phyloP scores from a whole-genome alignment of 2,329 filamentous ascomycete species.

The Alternaria solani region DNA sequence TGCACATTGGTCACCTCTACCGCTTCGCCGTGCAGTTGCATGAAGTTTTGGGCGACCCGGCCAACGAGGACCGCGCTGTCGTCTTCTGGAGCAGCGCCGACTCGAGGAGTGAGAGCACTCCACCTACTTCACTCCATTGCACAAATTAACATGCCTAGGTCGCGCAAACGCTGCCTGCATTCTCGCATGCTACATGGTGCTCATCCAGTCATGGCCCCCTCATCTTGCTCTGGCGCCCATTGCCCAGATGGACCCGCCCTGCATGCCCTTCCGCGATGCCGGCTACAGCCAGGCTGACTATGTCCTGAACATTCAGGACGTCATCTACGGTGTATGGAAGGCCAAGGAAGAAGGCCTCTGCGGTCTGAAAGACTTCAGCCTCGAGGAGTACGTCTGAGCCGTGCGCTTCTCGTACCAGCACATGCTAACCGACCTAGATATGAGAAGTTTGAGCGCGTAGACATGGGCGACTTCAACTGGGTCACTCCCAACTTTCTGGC shows the following conservation, averaged over 20 bases:
- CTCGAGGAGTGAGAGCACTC: constrained; percentile 74
- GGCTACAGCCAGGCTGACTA: constrained; percentile 99
- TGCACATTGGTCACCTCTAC: constrained; percentile 97
- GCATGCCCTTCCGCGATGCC: constrained; percentile 98
- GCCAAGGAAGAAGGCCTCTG: constrained; percentile 96
- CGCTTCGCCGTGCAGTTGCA: constrained; percentile 96
- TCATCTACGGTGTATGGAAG: constrained; percentile 98
- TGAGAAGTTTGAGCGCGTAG: constrained; percentile 92
- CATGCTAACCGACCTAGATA: constrained; percentile 64
- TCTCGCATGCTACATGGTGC: constrained; percentile 97
- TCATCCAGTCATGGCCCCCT: constrained; percentile 97
- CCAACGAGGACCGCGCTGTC: constrained; percentile 87
- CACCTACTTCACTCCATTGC: background rate
- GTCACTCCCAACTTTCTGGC: constrained; percentile 93
- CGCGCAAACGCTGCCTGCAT: constrained; percentile 94
- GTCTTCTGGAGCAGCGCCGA: constrained; percentile 97
- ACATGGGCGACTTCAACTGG: constrained; percentile 99
- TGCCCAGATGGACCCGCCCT: constrained; percentile 92
- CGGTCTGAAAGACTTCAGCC: constrained; percentile 89
- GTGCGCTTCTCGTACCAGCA: background rate
- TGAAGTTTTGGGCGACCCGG: constrained; percentile 89
- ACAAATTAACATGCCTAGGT: constrained; percentile 59
- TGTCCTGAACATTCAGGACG: constrained; percentile 91
- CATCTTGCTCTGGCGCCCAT: constrained; percentile 95
- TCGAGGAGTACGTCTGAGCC: constrained; percentile 74